Conservation (phyloP, 1,139 yeast species). For the Candida pseudoviswanathii region DNA sequence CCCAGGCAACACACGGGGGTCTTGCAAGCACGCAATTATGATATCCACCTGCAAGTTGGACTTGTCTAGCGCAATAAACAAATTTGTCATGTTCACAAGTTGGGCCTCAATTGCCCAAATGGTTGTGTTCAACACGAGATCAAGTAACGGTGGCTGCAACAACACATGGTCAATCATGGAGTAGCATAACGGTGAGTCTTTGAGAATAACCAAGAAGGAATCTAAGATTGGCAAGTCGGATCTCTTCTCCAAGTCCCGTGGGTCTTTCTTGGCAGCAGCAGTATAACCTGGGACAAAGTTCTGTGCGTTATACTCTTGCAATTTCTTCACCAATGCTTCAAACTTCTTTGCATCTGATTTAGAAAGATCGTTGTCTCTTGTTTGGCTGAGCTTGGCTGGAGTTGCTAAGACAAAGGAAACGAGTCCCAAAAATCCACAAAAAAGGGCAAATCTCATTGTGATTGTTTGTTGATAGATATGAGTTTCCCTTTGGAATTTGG, state of each 20-base stretch:
- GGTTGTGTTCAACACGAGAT: conserved; percentile 25
- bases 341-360: background rate
- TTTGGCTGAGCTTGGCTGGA: conserved; percentile 7
- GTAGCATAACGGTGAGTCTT: conserved; percentile 27
- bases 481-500: background rate
- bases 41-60: conserved; percentile 32
- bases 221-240: conserved; percentile 24
- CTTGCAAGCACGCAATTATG: conserved; percentile 26
- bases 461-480: background rate
- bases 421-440: conserved; percentile 3
- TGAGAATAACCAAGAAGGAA: conserved; percentile 24
- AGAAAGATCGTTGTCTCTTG: background rate
- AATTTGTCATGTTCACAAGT: conserved; percentile 26
- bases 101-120: conserved; percentile 24
- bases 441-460: background rate
- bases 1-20: conserved; percentile 33
- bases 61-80: conserved; percentile 29
- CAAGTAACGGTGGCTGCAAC: conserved; percentile 27
- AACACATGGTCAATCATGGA: conserved; percentile 28
- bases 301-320: conserved; percentile 12
- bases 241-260: background rate
- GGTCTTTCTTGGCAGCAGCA: background rate
- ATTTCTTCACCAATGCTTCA: conserved; percentile 13
- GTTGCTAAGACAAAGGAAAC: conserved; percentile 13
- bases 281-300: conserved; percentile 2